Evolutionary conservation across 1,284 basidiomycete genomes (phyloP), one percentile per base, ranked within the genome.

Genomic region (Farysia itapuensis): DNA sequence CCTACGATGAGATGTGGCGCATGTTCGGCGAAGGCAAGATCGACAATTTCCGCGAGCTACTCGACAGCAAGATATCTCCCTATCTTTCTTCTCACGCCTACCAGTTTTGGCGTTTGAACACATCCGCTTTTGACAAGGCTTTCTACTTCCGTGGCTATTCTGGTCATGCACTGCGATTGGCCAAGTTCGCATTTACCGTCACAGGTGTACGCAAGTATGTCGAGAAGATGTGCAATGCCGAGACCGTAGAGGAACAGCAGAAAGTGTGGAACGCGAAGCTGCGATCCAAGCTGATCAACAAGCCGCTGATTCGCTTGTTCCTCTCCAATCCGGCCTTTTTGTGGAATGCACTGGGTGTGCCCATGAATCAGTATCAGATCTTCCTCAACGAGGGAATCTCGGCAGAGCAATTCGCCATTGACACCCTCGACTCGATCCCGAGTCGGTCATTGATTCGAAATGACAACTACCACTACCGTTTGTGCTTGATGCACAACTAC

Each of bases 311-410:
- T 56, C 79, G 71, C 5, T 38, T 81, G 4, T 79, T 88, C 58
- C 78, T 88, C 35, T 68, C 74, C 24, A 79, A 77, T 59, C 75
- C 73, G 5, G 64, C 67, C 2, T 89, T 90, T 77, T 84, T 86
- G 53, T 90, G 88, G 88, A 88, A 88, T 66, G 87, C 87, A 0
- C 79, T 90, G 13, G 87, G 88, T 24, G 87, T 90, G 2, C 88
- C 88, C 2, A 79, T 81, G 64, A 87, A 88, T 73, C 88, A 90
- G 78, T 82, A 85, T 70, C 80, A 82, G 66, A 85, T 84, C 79
- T 81, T 88, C 72, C 73, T 86, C 32, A 67, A 84, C 22, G 87
- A 88, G 64, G 85, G 86, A 3, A 79, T 80, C 11, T 59, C 61
- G 1, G 66, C 58, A 9, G 72, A 73, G 45, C 74, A 76, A 42